These are phyloP conservation scores for Dichotomocladium elegans DNA, from an alignment of 371 early-diverging fungal genomes.

Conservation along the genomic window DNA sequence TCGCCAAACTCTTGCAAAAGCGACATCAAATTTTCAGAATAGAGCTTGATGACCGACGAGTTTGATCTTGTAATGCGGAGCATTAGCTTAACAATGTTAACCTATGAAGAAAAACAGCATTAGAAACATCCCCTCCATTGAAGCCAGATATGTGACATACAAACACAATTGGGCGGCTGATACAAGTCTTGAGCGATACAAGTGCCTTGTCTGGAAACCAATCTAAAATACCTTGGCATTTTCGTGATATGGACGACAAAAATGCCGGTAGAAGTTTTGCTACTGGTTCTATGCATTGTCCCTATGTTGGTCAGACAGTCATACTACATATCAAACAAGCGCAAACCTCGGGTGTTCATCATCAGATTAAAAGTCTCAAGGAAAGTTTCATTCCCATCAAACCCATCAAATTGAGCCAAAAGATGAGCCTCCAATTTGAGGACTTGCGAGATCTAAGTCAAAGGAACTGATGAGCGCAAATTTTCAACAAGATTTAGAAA, in stretches of 20 bases:
- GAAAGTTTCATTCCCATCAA: background rate
- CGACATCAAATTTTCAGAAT: constrained; percentile 1
- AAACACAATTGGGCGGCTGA: background rate
- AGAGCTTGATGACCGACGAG: background rate
- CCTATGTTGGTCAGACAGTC: too few species aligned
- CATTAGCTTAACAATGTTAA: constrained; percentile 24
- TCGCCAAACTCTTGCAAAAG: constrained; percentile 19
- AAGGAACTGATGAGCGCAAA: too few species aligned
- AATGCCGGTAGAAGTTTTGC: too few species aligned
- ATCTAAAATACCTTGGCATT: background rate
- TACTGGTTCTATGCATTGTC: too few species aligned
- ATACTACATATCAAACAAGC: background rate
- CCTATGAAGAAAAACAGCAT: too few species aligned
- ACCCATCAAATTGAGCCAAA: too few species aligned
- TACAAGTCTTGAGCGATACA: background rate
- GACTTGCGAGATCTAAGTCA: too few species aligned
- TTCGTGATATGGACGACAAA: too few species aligned
- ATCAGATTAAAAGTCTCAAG: background rate
- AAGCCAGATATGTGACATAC: background rate
- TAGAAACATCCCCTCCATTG: too few species aligned
- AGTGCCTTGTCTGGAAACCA: constrained; percentile 1
- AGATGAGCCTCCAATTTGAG: too few species aligned
- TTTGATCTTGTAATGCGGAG: constrained; percentile 14
- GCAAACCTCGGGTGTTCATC: background rate
- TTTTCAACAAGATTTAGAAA: too few species aligned